Conservation (phyloP, 169 alveolate species). For the Theileria sp. region DNA sequence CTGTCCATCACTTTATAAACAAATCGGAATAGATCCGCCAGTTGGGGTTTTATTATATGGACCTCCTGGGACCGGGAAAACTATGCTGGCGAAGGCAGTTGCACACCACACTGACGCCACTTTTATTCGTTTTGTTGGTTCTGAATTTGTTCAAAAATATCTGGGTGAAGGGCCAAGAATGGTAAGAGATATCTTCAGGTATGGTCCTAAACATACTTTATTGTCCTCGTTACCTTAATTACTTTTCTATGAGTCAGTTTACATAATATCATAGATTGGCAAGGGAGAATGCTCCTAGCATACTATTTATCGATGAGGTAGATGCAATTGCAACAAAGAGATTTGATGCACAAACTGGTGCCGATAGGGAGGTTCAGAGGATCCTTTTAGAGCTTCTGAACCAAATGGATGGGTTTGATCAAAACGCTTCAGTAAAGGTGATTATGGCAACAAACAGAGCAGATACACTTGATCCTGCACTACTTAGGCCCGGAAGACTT, state of each 20-base stretch:
- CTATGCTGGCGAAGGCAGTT: conserved; percentile 99
- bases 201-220: conserved; percentile 73
- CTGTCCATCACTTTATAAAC: conserved; percentile 96
- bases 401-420: conserved; percentile 99
- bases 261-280: conserved; percentile 69
- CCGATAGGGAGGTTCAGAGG: conserved; percentile 98
- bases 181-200: conserved; percentile 97
- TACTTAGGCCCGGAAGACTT: conserved; percentile 95
- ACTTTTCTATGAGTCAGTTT: conserved; percentile 2
- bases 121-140: conserved; percentile 96
- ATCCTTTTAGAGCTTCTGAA: conserved; percentile 93
- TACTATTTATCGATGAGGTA: conserved; percentile 97
- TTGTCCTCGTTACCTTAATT: neutral
- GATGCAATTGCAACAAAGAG: conserved; percentile 97
- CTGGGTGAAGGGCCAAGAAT: conserved; percentile 99
- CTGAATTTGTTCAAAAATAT: conserved; percentile 98
- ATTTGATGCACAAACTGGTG: conserved; percentile 97
- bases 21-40: conserved; percentile 99
- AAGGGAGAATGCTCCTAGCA: conserved; percentile 95
- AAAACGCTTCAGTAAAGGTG: conserved; percentile 92
- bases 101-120: conserved; percentile 97
- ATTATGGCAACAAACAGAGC: conserved; percentile 99
- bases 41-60: conserved; percentile 98
- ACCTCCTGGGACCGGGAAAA: conserved; percentile 98
- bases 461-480: conserved; percentile 98